A percentile compares a stretch with the other conserved stretches of the same genome.
Evolutionary conservation across 2,329 filamentous ascomycete species (phyloP).

Genomic region (Sporothrix euskadiensis): DNA sequence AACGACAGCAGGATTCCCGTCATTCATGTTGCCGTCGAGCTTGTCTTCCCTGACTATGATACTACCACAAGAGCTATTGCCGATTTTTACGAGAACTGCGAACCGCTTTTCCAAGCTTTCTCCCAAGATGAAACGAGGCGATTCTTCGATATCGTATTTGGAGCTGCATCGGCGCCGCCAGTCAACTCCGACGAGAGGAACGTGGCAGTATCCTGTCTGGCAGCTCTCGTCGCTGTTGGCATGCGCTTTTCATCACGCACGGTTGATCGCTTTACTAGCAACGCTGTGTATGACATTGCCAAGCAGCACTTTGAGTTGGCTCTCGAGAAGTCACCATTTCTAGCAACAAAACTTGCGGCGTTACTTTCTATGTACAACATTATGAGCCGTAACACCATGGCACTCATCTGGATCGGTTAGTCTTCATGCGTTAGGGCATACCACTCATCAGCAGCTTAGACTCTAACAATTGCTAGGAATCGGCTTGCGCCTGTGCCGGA

Average conservation of each 20-base stretch:
- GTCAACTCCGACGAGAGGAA: slow-evolving; percentile 25
- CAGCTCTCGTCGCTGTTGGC: slow-evolving; percentile 37
- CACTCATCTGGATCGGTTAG: slow-evolving; percentile 36
- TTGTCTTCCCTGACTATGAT: slow-evolving; percentile 33
- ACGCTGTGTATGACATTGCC: slow-evolving; percentile 37
- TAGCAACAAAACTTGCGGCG: slow-evolving; percentile 38
- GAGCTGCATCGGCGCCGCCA: background rate
- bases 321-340: slow-evolving; percentile 35
- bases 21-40: slow-evolving; percentile 24
- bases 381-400: slow-evolving; percentile 37
- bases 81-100: slow-evolving; percentile 37
- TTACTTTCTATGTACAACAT: slow-evolving; percentile 40
- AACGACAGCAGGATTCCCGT: background rate
- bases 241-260: slow-evolving; percentile 35
- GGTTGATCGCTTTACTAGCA: slow-evolving; percentile 29
- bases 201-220: slow-evolving; percentile 36
- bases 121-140: slow-evolving; percentile 33
- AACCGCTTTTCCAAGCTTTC: slow-evolving; percentile 39
- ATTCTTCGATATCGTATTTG: slow-evolving; percentile 33
- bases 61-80: slow-evolving; percentile 33
- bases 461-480: slow-evolving; percentile 32
- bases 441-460: background rate
- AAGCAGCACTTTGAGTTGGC: slow-evolving; percentile 36
- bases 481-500: slow-evolving; percentile 36
- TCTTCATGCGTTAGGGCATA: background rate